Evolutionary conservation across 208 protist genomes (phyloP), one percentile per base, ranked within the genome.

Genomic region (Acanthamoeba triangularis): DNA sequence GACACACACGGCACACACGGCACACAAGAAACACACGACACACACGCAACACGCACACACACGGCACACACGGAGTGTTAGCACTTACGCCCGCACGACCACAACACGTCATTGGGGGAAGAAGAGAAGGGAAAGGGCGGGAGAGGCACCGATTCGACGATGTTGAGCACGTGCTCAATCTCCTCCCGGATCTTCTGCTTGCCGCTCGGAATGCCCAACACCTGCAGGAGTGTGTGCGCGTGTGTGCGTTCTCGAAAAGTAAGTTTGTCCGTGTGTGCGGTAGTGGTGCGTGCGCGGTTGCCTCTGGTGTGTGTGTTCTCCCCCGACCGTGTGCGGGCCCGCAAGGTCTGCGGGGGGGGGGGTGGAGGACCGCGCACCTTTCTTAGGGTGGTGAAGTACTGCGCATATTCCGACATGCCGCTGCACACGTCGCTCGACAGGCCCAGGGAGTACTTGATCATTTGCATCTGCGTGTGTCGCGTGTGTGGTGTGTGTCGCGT

Each of bases 361-460:
- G 23, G 16, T 65, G 23, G 59, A 65, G 59, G 23, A 28, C 16
- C 59, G n/a, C 63, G 28, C 63, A 84, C 78, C 78, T 87, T 87
- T 6, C 80, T 18, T 3, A 61, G 20, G 8, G 80, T 90, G n/a
- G 80, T 65, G 80, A 90, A 90, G 44, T 65, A 90, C 44, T 90
- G 44, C 25, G 80, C 37, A 10, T 90, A 90, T 13, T 90, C 80
- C 47, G 80, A 90, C 49, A 90, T 54, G n/a, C 80, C 80, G 49
- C 49, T 44, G 8, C 80, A 90, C 30, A 28, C 49, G 54, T 90
- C 80, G 49, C 80, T 90, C 30, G 49, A 41, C 80, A 90, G 23
- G 0, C 80, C 47, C 80, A 90, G 80, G 2, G 80, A 90, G 44
- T 90, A 90, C 44, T 63, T 54, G 49, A 90, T 54, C 80, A 90